Conservation (phyloP, 495 filamentous ascomycete species). For the Rhypophila decipiens region DNA sequence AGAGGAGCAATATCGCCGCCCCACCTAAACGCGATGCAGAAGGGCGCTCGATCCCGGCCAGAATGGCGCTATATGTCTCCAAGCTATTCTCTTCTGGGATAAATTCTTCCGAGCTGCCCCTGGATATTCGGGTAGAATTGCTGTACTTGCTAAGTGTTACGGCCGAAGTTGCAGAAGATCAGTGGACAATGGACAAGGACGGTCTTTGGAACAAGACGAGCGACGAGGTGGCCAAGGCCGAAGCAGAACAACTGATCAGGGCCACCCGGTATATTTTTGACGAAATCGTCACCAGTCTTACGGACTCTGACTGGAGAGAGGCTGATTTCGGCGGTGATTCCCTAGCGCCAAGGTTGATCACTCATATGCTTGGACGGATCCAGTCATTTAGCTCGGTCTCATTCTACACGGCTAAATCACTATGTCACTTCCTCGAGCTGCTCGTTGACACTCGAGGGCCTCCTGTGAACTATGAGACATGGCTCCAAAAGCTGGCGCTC, state of each 20-base stretch:
- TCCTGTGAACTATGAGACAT: slow-evolving; percentile 32
- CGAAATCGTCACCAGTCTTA: slow-evolving; percentile 36
- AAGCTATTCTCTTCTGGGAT: slow-evolving; percentile 42
- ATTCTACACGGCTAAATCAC: slow-evolving; percentile 45
- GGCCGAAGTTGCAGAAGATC: slow-evolving; percentile 35
- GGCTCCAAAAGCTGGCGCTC: slow-evolving; percentile 30
- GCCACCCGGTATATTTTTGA: slow-evolving; percentile 49
- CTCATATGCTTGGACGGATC: slow-evolving; percentile 28
- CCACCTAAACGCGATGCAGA: slow-evolving; percentile 24
- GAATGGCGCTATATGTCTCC: slow-evolving; percentile 63
- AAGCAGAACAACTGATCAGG: slow-evolving; percentile 55
- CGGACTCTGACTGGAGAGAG: slow-evolving; percentile 25
- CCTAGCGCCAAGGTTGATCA: slow-evolving; percentile 29
- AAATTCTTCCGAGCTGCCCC: slow-evolving; percentile 21
- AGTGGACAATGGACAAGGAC: slow-evolving; percentile 29
- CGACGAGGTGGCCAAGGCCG: slow-evolving; percentile 45
- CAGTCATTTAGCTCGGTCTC: slow-evolving; percentile 23
- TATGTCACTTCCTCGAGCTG: slow-evolving; percentile 35
- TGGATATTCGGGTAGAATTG: slow-evolving; percentile 29
- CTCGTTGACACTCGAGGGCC: slow-evolving; percentile 33
- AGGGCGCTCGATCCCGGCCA: slow-evolving; percentile 64
- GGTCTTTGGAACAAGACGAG: slow-evolving; percentile 29
- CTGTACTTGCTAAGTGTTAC: slow-evolving; percentile 36
- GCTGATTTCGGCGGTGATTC: slow-evolving; percentile 15
- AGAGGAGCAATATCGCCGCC: slow-evolving; percentile 17